These are phyloP conservation scores for Pleurotus eryngii DNA, from an alignment of 768 basidiomycete species.

Conservation along the genomic window DNA sequence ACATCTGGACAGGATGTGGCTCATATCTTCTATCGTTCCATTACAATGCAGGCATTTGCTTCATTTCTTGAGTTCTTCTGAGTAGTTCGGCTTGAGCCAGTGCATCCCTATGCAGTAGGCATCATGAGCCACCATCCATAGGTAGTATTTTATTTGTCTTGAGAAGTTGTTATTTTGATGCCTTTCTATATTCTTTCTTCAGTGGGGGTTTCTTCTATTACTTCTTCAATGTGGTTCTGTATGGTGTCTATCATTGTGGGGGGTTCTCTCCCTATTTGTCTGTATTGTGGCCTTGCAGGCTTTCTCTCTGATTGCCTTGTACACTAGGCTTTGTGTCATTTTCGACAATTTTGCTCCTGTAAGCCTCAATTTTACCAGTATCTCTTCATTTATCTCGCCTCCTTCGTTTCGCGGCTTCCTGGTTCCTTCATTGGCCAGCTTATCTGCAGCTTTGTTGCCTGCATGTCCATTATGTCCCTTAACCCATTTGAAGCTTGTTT, in stretches of 20 bases:
- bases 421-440: conserved; percentile 14
- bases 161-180: conserved; percentile 11
- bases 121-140: conserved; percentile 20
- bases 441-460: conserved; percentile 21
- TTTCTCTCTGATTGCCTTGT: conserved; percentile 6
- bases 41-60: conserved; percentile 14
- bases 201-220: background rate
- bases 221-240: background rate
- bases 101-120: conserved; percentile 20
- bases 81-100: conserved; percentile 15
- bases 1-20: conserved; percentile 27
- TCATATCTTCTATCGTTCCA: conserved; percentile 18
- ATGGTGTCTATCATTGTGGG: background rate
- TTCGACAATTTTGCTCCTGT: conserved; percentile 12
- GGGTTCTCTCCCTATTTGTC: background rate
- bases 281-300: background rate
- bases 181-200: conserved; percentile 10
- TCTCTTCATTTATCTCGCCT: background rate
- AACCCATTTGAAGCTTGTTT: conserved; percentile 18
- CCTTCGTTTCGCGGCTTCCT: conserved; percentile 2
- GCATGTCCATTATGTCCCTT: conserved; percentile 20
- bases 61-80: conserved; percentile 10
- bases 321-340: conserved; percentile 16
- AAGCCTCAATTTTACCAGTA: background rate
- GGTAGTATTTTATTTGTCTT: conserved; percentile 3